phyloP scores from a whole-genome alignment of 805 yeast genomes.

The Candida verbasci region DNA sequence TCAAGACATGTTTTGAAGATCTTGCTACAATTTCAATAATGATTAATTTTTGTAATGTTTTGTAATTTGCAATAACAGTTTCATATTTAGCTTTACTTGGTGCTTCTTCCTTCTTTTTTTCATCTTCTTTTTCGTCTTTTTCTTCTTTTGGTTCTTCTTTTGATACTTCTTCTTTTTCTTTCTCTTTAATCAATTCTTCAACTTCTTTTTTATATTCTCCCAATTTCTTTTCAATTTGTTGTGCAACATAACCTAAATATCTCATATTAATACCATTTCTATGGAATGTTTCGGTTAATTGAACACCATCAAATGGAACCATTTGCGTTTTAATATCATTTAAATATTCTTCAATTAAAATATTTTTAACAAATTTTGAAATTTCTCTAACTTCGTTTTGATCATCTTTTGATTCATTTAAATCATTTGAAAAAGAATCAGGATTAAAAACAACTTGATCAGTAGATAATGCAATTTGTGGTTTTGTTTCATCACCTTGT shows the following conservation, averaged over 20 bases:
- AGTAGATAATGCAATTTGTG: constrained; percentile 49
- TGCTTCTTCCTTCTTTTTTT: constrained; percentile 20
- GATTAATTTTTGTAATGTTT: constrained; percentile 45
- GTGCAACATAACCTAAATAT: constrained; percentile 68
- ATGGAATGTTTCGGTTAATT: constrained; percentile 67
- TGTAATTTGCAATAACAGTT: constrained; percentile 39
- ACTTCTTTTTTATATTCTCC: constrained; percentile 14
- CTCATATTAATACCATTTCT: constrained; percentile 82
- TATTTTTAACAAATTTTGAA: constrained; percentile 55
- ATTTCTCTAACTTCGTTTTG: constrained; percentile 64
- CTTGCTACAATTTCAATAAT: constrained; percentile 75
- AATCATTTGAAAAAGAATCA: constrained; percentile 56
- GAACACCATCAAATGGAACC: constrained; percentile 79
- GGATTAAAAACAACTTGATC: constrained; percentile 66
- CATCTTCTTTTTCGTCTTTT: constrained; percentile 22
- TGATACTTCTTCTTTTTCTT: constrained; percentile 16
- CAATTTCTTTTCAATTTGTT: constrained; percentile 20
- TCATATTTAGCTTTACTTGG: constrained; percentile 36
- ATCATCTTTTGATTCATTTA: constrained; percentile 44
- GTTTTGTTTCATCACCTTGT: constrained; percentile 36
- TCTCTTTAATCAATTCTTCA: constrained; percentile 17
- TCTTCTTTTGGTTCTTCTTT: constrained; percentile 20
- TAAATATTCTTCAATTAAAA: constrained; percentile 61
- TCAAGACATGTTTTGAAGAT: constrained; percentile 69
- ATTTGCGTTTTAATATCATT: constrained; percentile 49